Percentiles rank a stretch among this genome's conserved stretches.
These are phyloP conservation scores for Ruellia speciosa DNA, from an alignment of 305 asterid genomes.

Conservation along the genomic window DNA sequence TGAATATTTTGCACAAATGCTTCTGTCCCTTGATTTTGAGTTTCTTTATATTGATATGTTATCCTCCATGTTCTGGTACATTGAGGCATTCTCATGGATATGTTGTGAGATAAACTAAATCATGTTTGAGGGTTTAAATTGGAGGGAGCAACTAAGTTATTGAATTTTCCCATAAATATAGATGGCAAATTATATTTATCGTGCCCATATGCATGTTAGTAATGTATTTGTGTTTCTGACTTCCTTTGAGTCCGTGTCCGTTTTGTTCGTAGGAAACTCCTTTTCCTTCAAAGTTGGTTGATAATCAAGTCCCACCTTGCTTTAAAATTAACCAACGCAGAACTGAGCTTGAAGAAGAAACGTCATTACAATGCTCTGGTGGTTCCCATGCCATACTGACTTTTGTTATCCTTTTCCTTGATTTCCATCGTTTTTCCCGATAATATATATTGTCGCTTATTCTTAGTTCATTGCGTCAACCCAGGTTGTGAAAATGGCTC, in stretches of 20 bases:
- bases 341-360: slow-evolving; percentile 26
- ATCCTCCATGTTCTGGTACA: not conserved
- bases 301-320: slow-evolving; percentile 27
- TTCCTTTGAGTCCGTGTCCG: not conserved
- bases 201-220: not conserved
- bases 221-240: too few relatives aligned
- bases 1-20: not conserved
- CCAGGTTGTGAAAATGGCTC: slow-evolving; percentile 39
- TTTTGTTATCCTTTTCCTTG: slow-evolving; percentile 9
- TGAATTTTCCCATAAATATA: not conserved
- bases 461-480: slow-evolving; percentile 17
- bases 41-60: not conserved
- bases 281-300: slow-evolving; percentile 15
- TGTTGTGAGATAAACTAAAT: not conserved
- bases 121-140: not conserved
- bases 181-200: not conserved
- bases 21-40: too few relatives aligned
- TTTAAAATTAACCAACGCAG: slow-evolving; percentile 23
- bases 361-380: slow-evolving; percentile 35
- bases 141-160: not conserved
- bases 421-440: slow-evolving; percentile 1
- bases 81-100: not conserved
- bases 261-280: slow-evolving; percentile 27
- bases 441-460: slow-evolving; percentile 9
- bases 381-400: slow-evolving; percentile 19